A percentile compares a stretch with the other conserved stretches of the same genome.
Evolutionary conservation across 371 early-diverging fungal genomes (phyloP).

Genomic region (Umbelopsis sp.): DNA sequence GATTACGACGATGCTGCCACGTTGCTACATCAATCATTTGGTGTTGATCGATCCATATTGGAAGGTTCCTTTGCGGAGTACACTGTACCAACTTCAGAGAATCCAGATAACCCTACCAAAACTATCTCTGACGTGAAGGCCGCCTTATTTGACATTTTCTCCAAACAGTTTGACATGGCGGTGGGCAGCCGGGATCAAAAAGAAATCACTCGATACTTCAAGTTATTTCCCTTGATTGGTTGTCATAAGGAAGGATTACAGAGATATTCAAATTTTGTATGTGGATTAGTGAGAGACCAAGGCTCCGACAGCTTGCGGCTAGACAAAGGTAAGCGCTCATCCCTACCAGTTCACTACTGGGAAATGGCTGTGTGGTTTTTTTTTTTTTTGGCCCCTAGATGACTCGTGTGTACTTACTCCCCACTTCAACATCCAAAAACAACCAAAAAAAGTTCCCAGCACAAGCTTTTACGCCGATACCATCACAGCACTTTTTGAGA

Average conservation of each 20-base stretch:
- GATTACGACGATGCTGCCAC: conserved; percentile 82
- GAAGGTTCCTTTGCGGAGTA: conserved; percentile 74
- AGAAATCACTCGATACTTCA: conserved; percentile 83
- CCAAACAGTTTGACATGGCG: conserved; percentile 80
- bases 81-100: conserved; percentile 63
- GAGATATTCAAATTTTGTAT: conserved; percentile 83
- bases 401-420: conserved; percentile 4
- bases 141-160: conserved; percentile 69
- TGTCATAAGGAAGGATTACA: conserved; percentile 84
- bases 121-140: conserved; percentile 64
- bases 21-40: conserved; percentile 68
- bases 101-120: conserved; percentile 69
- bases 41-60: conserved; percentile 66
- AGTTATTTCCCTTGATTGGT: conserved; percentile 86
- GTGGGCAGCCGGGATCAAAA: conserved; percentile 69
- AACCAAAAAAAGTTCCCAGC: conserved; percentile 35
- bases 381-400: conserved; percentile 23
- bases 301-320: conserved; percentile 68
- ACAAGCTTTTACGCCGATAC: conserved; percentile 72
- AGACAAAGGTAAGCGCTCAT: conserved; percentile 37
- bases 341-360: too few relatives aligned
- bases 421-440: conserved; percentile 5
- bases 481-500: conserved; percentile 84
- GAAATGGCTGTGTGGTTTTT: too few relatives aligned
- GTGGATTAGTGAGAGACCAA: conserved; percentile 70